A percentile compares a stretch with the other conserved stretches of the same genome.
Evolutionary conservation across 2,329 filamentous ascomycete genomes (phyloP).

Genomic region (Trichoderma sp.): DNA sequence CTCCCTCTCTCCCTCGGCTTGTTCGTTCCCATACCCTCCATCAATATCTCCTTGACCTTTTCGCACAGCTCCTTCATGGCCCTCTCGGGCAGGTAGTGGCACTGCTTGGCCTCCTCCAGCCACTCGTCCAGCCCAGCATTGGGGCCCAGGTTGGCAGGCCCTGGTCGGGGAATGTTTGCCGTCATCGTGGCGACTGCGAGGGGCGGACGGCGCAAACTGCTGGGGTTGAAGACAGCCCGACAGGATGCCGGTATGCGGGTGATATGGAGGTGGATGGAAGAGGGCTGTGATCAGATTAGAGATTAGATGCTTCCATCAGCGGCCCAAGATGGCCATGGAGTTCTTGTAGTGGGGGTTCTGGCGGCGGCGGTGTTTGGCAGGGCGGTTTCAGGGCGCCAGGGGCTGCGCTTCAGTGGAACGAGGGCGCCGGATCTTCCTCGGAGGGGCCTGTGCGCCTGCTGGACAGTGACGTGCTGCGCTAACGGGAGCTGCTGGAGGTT

Average conservation of each 20-base stretch:
- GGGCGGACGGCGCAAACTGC: conserved; percentile 31
- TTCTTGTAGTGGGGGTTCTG: conserved; percentile 33
- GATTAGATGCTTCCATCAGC: conserved; percentile 24
- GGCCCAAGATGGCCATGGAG: conserved; percentile 25
- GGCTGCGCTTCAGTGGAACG: conserved; percentile 20
- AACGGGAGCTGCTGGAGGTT: too few relatives aligned
- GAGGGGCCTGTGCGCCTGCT: conserved; percentile 22
- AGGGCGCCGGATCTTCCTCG: conserved; percentile 31
- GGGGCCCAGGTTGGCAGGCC: conserved; percentile 80
- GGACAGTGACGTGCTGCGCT: background rate
- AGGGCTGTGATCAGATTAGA: background rate
- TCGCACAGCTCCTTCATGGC: conserved; percentile 99
- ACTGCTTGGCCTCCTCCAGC: conserved; percentile 94
- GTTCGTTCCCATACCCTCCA: conserved; percentile 73
- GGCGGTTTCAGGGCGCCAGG: conserved; percentile 23
- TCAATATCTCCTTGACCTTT: conserved; percentile 97
- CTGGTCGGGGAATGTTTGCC: conserved; percentile 76
- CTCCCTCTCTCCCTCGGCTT: background rate
- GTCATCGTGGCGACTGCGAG: conserved; percentile 35
- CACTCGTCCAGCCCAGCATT: conserved; percentile 92
- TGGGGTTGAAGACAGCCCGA: conserved; percentile 24
- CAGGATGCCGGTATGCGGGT: conserved; percentile 18
- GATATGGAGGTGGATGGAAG: conserved; percentile 11
- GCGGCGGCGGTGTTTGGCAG: background rate
- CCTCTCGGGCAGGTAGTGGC: conserved; percentile 91